A percentile compares a stretch with the other conserved stretches of the same genome.
Evolutionary conservation across 2,329 filamentous ascomycete species (phyloP).

Genomic region (Neopestalotiopsis clavispora): DNA sequence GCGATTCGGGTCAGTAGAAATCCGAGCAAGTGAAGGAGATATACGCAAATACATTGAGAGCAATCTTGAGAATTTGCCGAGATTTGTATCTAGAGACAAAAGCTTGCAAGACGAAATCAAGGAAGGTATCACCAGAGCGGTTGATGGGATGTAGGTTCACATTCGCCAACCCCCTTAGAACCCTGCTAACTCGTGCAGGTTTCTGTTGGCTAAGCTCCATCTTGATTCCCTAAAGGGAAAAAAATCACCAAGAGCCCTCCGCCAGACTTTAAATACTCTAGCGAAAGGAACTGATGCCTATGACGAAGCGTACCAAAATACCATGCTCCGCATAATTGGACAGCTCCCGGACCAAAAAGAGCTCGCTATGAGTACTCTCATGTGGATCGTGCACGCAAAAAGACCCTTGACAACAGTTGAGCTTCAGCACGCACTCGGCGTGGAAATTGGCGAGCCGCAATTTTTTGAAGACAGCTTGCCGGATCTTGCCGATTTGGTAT

Average conservation of each 20-base stretch:
- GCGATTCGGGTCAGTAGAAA: neutral
- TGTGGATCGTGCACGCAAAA: conserved; percentile 44
- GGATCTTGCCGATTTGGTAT: neutral
- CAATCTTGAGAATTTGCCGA: conserved; percentile 24
- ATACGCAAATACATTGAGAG: neutral
- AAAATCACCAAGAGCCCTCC: conserved; percentile 36
- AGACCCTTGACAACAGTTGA: conserved; percentile 38
- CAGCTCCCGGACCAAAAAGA: conserved; percentile 35
- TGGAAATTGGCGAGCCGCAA: conserved; percentile 29
- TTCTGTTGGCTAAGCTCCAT: conserved; percentile 43
- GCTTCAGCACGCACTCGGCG: conserved; percentile 46
- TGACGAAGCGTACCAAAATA: conserved; percentile 42
- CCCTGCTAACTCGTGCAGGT: conserved; percentile 29
- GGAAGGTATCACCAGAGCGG: conserved; percentile 21
- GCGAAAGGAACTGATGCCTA: conserved; percentile 35
- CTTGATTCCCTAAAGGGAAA: conserved; percentile 37
- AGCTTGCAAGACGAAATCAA: conserved; percentile 27
- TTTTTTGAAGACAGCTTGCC: conserved; percentile 40
- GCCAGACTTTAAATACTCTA: conserved; percentile 35
- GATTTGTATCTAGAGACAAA: conserved; percentile 20
- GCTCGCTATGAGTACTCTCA: conserved; percentile 42
- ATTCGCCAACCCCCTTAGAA: neutral
- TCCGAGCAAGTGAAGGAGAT: neutral
- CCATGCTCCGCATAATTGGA: conserved; percentile 44
- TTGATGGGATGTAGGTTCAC: conserved; percentile 8